Evolutionary conservation across 1,284 basidiomycete species (phyloP).

Genomic region (Boletus semigastroideus): DNA sequence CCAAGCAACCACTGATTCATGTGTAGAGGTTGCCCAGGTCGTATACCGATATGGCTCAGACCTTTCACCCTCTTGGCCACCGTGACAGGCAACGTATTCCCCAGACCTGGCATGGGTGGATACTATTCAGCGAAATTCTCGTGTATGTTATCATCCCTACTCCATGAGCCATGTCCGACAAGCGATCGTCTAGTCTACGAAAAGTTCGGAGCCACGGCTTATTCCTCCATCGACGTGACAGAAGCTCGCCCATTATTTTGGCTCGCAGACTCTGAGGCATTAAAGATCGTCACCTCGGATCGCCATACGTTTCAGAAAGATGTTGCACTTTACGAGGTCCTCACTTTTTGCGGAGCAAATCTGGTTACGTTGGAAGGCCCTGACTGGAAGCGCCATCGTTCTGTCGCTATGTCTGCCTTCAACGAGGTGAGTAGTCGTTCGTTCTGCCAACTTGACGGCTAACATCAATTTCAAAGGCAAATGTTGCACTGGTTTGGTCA

Average conservation of each 20-base stretch:
- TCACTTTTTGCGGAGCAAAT: slow-evolving; percentile 26
- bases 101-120: slow-evolving; percentile 33
- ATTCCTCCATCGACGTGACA: slow-evolving; percentile 35
- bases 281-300: slow-evolving; percentile 36
- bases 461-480: slow-evolving; percentile 31
- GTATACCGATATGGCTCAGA: slow-evolving; percentile 28
- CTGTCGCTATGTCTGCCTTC: slow-evolving; percentile 28
- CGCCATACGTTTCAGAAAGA: slow-evolving; percentile 39
- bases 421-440: slow-evolving; percentile 19
- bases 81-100: slow-evolving; percentile 33
- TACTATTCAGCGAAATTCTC: slow-evolving; percentile 35
- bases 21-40: slow-evolving; percentile 24
- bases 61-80: slow-evolving; percentile 32
- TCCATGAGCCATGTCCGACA: neutral
- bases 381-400: slow-evolving; percentile 30
- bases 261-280: slow-evolving; percentile 43
- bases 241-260: slow-evolving; percentile 34
- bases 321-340: slow-evolving; percentile 16
- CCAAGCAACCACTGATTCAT: neutral
- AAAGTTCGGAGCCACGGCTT: slow-evolving; percentile 37
- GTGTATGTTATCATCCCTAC: slow-evolving; percentile 23
- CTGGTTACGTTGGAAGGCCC: slow-evolving; percentile 20
- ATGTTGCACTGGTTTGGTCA: slow-evolving; percentile 45
- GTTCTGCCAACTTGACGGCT: neutral
- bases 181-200: slow-evolving; percentile 31